These are phyloP conservation scores for Fibroporia radiculosa DNA, from an alignment of 768 basidiomycete species.

Conservation along the genomic window DNA sequence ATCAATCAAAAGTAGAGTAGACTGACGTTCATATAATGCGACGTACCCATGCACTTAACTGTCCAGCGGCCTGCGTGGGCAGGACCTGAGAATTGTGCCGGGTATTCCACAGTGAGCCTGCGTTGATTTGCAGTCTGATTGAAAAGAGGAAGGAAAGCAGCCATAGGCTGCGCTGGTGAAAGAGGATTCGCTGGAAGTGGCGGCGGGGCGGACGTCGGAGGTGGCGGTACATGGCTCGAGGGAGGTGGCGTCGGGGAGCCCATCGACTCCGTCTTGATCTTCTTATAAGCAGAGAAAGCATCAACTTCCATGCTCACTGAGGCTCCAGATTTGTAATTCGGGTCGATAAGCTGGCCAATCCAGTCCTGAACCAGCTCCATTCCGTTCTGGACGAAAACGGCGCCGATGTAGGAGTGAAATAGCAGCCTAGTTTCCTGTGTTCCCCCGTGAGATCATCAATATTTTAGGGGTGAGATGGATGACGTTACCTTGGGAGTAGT, in stretches of 20 bases:
- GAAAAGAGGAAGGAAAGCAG: conserved; percentile 64
- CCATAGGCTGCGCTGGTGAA: conserved; percentile 52
- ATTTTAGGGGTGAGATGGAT: not conserved
- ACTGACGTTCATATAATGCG: not conserved
- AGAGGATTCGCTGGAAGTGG: conserved; percentile 43
- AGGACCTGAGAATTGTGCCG: conserved; percentile 53
- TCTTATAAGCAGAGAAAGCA: conserved; percentile 10
- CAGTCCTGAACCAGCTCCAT: conserved; percentile 41
- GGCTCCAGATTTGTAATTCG: conserved; percentile 15
- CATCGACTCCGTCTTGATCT: conserved; percentile 12
- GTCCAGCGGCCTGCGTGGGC: conserved; percentile 63
- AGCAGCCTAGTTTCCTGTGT: conserved; percentile 48
- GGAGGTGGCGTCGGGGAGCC: conserved; percentile 16
- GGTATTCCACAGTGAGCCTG: conserved; percentile 53
- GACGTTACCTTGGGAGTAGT: conserved; percentile 29
- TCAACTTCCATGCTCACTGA: conserved; percentile 4
- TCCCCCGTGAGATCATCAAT: not conserved
- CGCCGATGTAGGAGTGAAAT: conserved; percentile 59
- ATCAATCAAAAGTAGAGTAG: not conserved
- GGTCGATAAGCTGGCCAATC: conserved; percentile 52
- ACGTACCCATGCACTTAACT: conserved; percentile 61
- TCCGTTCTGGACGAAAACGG: conserved; percentile 54
- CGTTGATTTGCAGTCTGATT: conserved; percentile 68
- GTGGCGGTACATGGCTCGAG: conserved; percentile 30
- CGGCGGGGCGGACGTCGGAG: conserved; percentile 20